These are phyloP conservation scores for Serpula lacrymans DNA, from an alignment of 768 basidiomycete species.

Conservation along the genomic window DNA sequence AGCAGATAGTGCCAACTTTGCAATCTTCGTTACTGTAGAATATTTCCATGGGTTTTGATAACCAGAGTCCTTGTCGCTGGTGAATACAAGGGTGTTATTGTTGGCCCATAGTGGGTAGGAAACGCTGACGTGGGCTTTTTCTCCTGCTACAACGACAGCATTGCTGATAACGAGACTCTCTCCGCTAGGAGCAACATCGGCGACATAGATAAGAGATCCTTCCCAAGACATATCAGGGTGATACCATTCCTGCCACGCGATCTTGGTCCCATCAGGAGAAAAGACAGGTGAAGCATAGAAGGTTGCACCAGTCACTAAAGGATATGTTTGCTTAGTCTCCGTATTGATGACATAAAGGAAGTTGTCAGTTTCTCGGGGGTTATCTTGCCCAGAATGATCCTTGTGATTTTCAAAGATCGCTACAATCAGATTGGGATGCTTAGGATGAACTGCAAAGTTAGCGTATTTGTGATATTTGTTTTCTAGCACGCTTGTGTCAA, in stretches of 20 bases:
- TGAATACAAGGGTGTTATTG: slow-evolving; percentile 57
- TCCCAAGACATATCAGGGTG: slow-evolving; percentile 77
- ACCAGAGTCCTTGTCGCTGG: slow-evolving; percentile 55
- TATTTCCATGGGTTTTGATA: slow-evolving; percentile 68
- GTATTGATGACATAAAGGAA: slow-evolving; percentile 57
- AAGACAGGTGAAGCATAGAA: slow-evolving; percentile 67
- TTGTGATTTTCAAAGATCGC: slow-evolving; percentile 74
- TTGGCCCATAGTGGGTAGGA: slow-evolving; percentile 59
- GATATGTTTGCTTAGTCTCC: slow-evolving; percentile 36
- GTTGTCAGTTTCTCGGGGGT: slow-evolving; percentile 42
- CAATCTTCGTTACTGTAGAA: slow-evolving; percentile 27
- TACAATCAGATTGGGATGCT: slow-evolving; percentile 50
- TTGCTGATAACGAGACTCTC: slow-evolving; percentile 32
- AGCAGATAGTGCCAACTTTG: slow-evolving; percentile 35
- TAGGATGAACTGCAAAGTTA: slow-evolving; percentile 57
- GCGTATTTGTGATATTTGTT: too few species aligned
- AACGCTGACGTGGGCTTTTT: slow-evolving; percentile 46
- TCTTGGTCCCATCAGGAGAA: slow-evolving; percentile 52
- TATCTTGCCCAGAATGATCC: too few species aligned
- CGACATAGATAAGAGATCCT: slow-evolving; percentile 53
- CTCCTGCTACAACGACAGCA: slow-evolving; percentile 48
- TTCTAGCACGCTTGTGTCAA: too few species aligned
- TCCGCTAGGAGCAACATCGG: slow-evolving; percentile 34
- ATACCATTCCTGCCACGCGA: slow-evolving; percentile 69
- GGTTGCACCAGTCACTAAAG: slow-evolving; percentile 57